Base-by-base conservation (phyloP, 495 filamentous ascomycete species). In the Hypoxylon perforatum region DNA sequence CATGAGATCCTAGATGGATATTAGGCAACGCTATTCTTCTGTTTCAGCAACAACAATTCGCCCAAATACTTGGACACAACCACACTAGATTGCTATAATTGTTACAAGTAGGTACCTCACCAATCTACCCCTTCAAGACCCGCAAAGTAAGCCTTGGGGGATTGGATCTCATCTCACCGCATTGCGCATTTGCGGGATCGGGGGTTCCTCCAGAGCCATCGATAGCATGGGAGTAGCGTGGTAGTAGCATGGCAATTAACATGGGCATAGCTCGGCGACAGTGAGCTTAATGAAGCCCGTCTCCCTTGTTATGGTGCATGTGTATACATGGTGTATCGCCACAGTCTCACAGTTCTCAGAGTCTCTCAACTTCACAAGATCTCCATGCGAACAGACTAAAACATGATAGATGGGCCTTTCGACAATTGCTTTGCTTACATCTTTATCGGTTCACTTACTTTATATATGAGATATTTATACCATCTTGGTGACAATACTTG, bases 131-230 rank as follows among this genome's bases (percentile, higher is more conserved):
- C 19, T 12, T 47, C 18, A 35, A n/a, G 25, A 48, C 38, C 52
- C 19, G 35, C 52, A 25, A 48, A 56, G 60, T 69, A 38, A 64
- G 60, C 66, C 51, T 61, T 64, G 33, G 36, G 44, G 38, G 28
- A 28, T 52, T 60, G 55, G 51, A 64, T 62, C 54, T 55, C 54
- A 69, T 64, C 66, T 69, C 35, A 69, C 60, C 66, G 61, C 45
- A 68, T 61, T 69, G 61, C 56, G 3, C 3, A 28, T 28, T 28
- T 28, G 25, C 25, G 25, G 25, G 25, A 7, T 7, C 25, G 66
- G 65, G 55, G 55, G 55, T 0, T 17, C 15, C 45, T 22, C 15
- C 44, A 50, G 25, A 28, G n/a, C 46, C 25, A n/a, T 17, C 18
- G 17, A 17, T 12, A 52, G n/a, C n/a, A n/a, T n/a, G n/a, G n/a